Conservation (phyloP, 2,329 filamentous ascomycete genomes). For the Trichoderma pleuroti region DNA sequence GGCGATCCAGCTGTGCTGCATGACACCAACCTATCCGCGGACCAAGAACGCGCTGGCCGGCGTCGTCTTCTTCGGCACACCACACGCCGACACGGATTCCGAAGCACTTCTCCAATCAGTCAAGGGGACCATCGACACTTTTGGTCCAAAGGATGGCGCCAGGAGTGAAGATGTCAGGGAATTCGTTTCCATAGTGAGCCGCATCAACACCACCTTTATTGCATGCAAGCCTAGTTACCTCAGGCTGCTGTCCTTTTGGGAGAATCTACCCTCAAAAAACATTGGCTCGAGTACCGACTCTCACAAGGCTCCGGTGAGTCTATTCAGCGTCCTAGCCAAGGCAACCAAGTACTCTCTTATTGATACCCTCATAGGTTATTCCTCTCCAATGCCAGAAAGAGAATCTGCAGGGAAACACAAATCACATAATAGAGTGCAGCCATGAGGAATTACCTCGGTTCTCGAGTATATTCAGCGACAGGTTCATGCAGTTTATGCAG, state of each 20-base stretch:
- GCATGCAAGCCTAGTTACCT: constrained; percentile 10
- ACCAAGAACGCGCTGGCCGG: constrained; percentile 20
- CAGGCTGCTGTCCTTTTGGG: constrained; percentile 20
- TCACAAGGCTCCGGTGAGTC: neutral
- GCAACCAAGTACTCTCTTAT: neutral
- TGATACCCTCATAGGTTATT: constrained; percentile 5
- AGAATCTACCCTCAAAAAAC: constrained; percentile 10
- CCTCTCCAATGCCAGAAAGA: neutral
- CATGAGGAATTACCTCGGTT: constrained; percentile 24
- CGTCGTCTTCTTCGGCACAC: constrained; percentile 26
- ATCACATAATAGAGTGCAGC: constrained; percentile 21
- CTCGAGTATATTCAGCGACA: constrained; percentile 18
- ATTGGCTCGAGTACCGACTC: neutral
- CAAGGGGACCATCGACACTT: constrained; percentile 19
- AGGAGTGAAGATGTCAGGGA: constrained; percentile 23
- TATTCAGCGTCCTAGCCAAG: neutral
- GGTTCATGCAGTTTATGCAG: constrained; percentile 20
- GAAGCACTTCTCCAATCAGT: constrained; percentile 24
- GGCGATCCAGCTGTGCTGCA: constrained; percentile 19
- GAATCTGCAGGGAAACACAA: neutral
- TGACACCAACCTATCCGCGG: constrained; percentile 5
- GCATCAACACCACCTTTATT: constrained; percentile 22
- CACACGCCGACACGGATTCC: constrained; percentile 24
- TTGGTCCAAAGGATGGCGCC: neutral
- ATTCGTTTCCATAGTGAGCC: constrained; percentile 23